These are phyloP conservation scores for Trypanosoma melophagium DNA, from an alignment of 208 protist genomes.

Conservation along the genomic window DNA sequence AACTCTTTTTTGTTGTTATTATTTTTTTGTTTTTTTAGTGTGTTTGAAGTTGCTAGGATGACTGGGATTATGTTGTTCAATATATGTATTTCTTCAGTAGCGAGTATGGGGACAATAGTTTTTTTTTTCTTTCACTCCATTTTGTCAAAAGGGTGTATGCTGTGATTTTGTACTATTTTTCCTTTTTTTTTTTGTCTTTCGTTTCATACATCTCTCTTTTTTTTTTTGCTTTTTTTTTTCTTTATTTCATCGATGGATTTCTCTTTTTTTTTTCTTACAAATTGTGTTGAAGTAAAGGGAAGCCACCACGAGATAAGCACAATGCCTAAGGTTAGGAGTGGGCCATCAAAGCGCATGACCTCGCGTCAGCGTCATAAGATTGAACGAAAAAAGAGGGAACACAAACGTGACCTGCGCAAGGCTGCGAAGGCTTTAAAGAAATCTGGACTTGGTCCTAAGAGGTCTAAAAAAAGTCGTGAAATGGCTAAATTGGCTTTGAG, in stretches of 20 bases:
- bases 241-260: conserved; percentile 19
- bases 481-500: conserved; percentile 77
- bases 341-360: conserved; percentile 83
- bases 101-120: too few relatives aligned
- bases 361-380: conserved; percentile 88
- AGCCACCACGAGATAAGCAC: too few relatives aligned
- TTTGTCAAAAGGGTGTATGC: too few relatives aligned
- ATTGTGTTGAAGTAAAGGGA: conserved; percentile 14
- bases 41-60: too few relatives aligned
- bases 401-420: conserved; percentile 85
- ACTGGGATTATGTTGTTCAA: too few relatives aligned
- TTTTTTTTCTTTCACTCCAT: too few relatives aligned
- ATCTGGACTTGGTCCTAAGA: conserved; percentile 63
- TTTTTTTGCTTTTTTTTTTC: conserved; percentile 28
- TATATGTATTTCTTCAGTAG: too few relatives aligned
- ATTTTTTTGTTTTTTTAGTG: conserved; percentile 8
- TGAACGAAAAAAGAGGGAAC: conserved; percentile 85
- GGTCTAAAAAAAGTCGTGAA: conserved; percentile 75
- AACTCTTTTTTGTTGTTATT: conserved; percentile 13
- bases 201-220: conserved; percentile 4
- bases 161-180: too few relatives aligned
- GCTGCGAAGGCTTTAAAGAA: conserved; percentile 83
- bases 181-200: conserved; percentile 24
- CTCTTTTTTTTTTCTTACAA: conserved; percentile 6
- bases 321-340: conserved; percentile 74